phyloP scores from a whole-genome alignment of 75 land plant species.

The Picea sitchensis region DNA sequence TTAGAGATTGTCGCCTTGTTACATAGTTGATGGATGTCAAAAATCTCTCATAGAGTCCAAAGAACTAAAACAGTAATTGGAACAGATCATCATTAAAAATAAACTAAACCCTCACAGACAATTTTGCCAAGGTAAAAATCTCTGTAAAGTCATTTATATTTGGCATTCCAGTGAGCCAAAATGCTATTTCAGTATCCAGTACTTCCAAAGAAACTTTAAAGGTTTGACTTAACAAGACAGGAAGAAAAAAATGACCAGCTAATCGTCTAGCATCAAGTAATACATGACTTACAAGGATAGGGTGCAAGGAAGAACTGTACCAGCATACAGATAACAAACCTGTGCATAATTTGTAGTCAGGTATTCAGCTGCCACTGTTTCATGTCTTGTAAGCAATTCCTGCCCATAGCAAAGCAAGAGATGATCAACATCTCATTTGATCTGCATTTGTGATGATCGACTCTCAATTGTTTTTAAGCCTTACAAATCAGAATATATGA shows the following conservation, averaged over 20 bases:
- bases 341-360: constrained; percentile 73
- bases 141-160: neutral
- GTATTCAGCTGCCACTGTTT: constrained; percentile 54
- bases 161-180: neutral
- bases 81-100: neutral
- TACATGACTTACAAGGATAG: neutral
- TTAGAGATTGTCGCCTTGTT: constrained; percentile 88
- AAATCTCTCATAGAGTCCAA: constrained; percentile 79
- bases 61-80: constrained; percentile 57
- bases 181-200: neutral
- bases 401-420: constrained; percentile 19
- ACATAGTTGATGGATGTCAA: constrained; percentile 84
- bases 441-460: neutral
- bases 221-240: neutral
- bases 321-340: constrained; percentile 29
- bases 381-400: constrained; percentile 96
- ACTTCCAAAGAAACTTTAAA: neutral
- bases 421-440: neutral
- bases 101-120: neutral
- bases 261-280: neutral
- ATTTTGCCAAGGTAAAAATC: neutral
- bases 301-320: neutral
- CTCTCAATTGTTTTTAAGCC: neutral
- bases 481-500: neutral
- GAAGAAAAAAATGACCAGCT: neutral